Evolutionary conservation across 345 rosid species (phyloP), one percentile per base, ranked within the genome.

Genomic region (Passiflora organensis): DNA sequence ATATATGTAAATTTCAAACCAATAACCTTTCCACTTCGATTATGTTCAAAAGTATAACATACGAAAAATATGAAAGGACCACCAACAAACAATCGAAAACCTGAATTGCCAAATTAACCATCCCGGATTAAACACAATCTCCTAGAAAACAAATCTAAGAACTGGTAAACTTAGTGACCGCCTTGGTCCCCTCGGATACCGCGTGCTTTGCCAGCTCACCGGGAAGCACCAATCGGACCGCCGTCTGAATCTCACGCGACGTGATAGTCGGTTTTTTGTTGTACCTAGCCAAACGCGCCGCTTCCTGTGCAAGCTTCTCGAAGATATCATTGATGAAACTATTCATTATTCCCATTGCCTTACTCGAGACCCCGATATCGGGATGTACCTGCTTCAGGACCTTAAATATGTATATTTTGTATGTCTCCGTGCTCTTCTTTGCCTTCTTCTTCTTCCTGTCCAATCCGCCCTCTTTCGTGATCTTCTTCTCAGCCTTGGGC

Each of bases 331-430:
- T 83, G 66, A 83, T 80, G 60, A 84, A 81, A 56, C 84, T 84
- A 72, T 84, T 83, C 90, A 83, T 81, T 38, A 81, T 83, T 20
- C 84, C 90, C 87, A 83, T 83, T 0, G 86, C 89, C 63, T 83
- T 80, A 56, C 89, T 82, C 6, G 84, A 81, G 55, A 81, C 72
- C 17, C 90, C 86, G 24, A 81, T 78, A 12, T 74, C 87, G 0
- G 83, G 83, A 18, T 81, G 83, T 0, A 81, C 83, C 69, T 81
- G 87, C 51, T 81, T 81, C 53, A 81, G 51, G 13, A 82, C 82
- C 75, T 82, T 82, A 72, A 82, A 82, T 41, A 82, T 80, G 66
- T 82, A 83, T 65, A 83, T 83, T 80, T 80, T 83, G 69, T 83
- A 83, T 0, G 89, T 80, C 76, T 83, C 86, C 4, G 14, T 48